A percentile compares a stretch with the other conserved stretches of the same genome.
Conservation (phyloP, 805 yeast genomes). For the Torulaspora delbrueckii region DNA sequence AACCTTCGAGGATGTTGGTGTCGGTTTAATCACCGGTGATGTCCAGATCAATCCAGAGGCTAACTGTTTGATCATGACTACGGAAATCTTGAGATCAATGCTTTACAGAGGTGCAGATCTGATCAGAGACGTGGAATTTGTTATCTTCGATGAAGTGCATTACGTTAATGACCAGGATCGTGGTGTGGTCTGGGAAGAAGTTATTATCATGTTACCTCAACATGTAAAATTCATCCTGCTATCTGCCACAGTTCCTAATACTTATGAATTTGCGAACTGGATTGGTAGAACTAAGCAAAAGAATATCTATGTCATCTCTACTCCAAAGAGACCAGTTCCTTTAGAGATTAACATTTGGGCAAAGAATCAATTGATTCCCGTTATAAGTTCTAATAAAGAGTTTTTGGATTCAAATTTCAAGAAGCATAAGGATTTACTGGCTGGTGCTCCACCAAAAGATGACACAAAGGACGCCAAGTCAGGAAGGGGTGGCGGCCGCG, state of each 20-base stretch:
- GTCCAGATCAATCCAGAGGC: conserved; percentile 97
- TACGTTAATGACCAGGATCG: conserved; percentile 95
- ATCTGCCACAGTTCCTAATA: conserved; percentile 98
- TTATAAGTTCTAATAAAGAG: conserved; percentile 67
- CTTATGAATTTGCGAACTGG: conserved; percentile 97
- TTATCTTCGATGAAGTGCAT: conserved; percentile 96
- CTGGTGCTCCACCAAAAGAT: conserved; percentile 38
- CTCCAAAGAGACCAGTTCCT: conserved; percentile 96
- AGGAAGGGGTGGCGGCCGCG: conserved; percentile 29
- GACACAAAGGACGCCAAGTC: conserved; percentile 40
- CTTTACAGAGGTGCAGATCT: conserved; percentile 93
- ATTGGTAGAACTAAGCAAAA: conserved; percentile 95
- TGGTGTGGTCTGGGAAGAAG: conserved; percentile 99
- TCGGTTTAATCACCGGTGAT: conserved; percentile 95
- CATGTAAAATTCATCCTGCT: conserved; percentile 87
- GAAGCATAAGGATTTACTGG: conserved; percentile 51
- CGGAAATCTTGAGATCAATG: conserved; percentile 94
- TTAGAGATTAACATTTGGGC: conserved; percentile 84
- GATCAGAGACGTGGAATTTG: conserved; percentile 95
- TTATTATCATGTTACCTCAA: conserved; percentile 94
- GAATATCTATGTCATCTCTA: conserved; percentile 92
- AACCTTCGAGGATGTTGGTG: conserved; percentile 73
- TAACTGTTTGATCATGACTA: conserved; percentile 93
- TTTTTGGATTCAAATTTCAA: conserved; percentile 63
- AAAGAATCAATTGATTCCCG: conserved; percentile 63